Evolutionary conservation across 176 grass and related monocot species (phyloP), one percentile per base, ranked within the genome.

Genomic region (Phyllostachys edulis): DNA sequence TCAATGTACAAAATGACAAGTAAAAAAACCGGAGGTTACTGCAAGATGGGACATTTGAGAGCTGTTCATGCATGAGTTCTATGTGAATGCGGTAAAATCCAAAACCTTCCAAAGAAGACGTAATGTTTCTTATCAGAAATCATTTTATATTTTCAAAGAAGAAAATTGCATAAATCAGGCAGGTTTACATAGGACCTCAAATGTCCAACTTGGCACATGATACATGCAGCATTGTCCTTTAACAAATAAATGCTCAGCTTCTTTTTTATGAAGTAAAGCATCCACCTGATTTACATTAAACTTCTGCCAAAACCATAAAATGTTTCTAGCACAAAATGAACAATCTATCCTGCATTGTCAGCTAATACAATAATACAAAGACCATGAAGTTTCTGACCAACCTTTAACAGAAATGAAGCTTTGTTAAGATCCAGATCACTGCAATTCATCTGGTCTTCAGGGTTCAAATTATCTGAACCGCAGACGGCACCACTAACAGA

Each of bases 401-500:
- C 96, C 88, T 87, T 98, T 38, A 98, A 86, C 75, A 98, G 80
- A 91, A 98, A 98, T 13, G 96, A 95, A 84, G 96, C 96, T 86
- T 93, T 98, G 57, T 98, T 98, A 78, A 98, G 93, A 86, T 98
- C 96, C 27, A 98, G 80, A 86, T 95, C 93, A 69, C 27, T 77
- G 70, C 96, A 98, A 55, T 92, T 98, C 56, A 55, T 80, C 84
- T 82, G 90, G 81, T 98, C 96, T 87, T 93, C 87, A 77, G 77
- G 91, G 72, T 83, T 82, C 77, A 98, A 84, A 78, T 81, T 85
- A 64, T 88, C 85, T 39, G 96, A 93, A 85, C 96, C 81, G 40
- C 96, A 98, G 21, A 98, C 85, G n/a, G 89, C n/a, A 72, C 96
- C 93, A 67, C 96, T 98, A 67, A 98, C 96, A 86, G 87, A 98